phyloP scores from a whole-genome alignment of 768 basidiomycete species.

The Exidia glandulosa region DNA sequence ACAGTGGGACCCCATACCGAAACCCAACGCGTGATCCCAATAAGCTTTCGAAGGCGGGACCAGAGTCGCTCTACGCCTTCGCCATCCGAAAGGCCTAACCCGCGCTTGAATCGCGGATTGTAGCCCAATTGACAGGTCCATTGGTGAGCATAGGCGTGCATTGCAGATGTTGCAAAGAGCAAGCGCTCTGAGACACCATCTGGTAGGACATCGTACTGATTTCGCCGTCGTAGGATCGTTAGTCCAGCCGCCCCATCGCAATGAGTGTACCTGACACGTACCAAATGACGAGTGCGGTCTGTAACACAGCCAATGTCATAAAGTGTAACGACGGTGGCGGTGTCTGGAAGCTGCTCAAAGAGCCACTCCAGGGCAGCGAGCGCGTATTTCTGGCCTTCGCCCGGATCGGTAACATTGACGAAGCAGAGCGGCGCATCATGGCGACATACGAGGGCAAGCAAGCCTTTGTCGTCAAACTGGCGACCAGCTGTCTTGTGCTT shows the following conservation, averaged over 20 bases:
- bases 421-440: conserved; percentile 21
- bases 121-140: neutral
- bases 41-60: neutral
- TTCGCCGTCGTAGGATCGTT: too few species aligned
- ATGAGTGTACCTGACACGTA: too few species aligned
- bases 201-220: neutral
- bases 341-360: neutral
- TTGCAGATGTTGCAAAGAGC: neutral
- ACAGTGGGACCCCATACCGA: too few species aligned
- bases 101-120: neutral
- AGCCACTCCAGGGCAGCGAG: neutral
- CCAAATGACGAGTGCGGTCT: too few species aligned
- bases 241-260: too few species aligned
- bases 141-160: conserved; percentile 2
- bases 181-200: neutral
- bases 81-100: neutral
- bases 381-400: neutral
- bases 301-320: neutral
- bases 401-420: neutral
- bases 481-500: neutral
- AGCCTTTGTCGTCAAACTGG: conserved; percentile 17
- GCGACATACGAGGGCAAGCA: conserved; percentile 28
- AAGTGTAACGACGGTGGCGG: neutral
- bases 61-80: neutral
- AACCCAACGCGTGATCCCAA: neutral